phyloP scores from a whole-genome alignment of 208 protist genomes.

The Tetramitus jugosus region DNA sequence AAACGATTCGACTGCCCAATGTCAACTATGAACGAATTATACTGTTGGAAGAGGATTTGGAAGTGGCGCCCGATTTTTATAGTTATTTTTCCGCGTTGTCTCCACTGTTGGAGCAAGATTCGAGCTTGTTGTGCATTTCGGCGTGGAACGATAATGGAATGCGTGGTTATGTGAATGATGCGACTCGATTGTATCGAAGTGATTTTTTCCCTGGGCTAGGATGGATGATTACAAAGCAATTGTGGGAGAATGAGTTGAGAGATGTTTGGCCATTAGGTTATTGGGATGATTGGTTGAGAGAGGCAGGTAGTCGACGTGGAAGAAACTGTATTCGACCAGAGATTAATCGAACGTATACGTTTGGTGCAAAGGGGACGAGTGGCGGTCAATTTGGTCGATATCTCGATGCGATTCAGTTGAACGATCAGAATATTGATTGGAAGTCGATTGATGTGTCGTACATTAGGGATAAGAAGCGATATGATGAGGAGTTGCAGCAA shows the following conservation, averaged over 20 bases:
- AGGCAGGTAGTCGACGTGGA: constrained; percentile 27
- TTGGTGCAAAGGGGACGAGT: background rate
- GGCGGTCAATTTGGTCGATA: background rate
- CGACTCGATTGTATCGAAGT: constrained; percentile 38
- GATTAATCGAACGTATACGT: constrained; percentile 42
- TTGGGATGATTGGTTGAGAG: constrained; percentile 59
- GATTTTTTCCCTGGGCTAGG: constrained; percentile 64
- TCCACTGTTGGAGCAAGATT: constrained; percentile 37
- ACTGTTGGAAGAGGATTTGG: constrained; percentile 49
- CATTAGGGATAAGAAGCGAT: background rate
- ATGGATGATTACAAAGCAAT: constrained; percentile 44
- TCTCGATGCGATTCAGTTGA: background rate
- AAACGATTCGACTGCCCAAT: no score
- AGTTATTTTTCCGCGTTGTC: constrained; percentile 37
- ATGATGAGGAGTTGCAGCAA: background rate
- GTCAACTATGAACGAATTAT: constrained; percentile 39
- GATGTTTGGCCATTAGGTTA: constrained; percentile 45
- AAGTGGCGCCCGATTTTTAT: constrained; percentile 47
- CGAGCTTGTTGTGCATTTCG: constrained; percentile 39
- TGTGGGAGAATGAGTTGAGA: constrained; percentile 53
- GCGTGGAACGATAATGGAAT: constrained; percentile 54
- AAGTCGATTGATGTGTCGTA: background rate
- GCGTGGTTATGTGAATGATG: constrained; percentile 10
- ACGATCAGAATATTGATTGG: background rate
- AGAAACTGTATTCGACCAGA: constrained; percentile 48